These are phyloP conservation scores for Elongisporangium prolatum DNA, from an alignment of 352 stramenopile genomes.

Conservation along the genomic window DNA sequence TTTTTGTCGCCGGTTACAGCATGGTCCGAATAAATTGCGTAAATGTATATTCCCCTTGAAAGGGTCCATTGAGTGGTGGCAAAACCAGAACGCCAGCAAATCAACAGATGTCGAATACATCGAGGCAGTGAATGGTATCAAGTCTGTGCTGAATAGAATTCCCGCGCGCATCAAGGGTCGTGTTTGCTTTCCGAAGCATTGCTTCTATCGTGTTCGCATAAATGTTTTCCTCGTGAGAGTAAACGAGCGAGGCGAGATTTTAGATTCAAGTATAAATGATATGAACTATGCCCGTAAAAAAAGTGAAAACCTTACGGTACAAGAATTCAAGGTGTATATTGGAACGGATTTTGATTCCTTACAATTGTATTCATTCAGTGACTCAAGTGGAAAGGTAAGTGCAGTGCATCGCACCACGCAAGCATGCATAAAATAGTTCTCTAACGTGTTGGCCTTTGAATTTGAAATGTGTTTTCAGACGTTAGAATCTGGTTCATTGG, in stretches of 20 bases:
- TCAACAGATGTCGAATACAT: conserved; percentile 27
- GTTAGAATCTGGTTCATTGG: conserved; percentile 19
- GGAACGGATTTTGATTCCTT: conserved; percentile 57
- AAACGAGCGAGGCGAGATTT: background rate
- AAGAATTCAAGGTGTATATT: conserved; percentile 35
- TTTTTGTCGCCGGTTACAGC: conserved; percentile 15
- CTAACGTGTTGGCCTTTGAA: background rate
- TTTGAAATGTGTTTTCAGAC: conserved; percentile 8
- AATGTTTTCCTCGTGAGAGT: conserved; percentile 10
- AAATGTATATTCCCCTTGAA: conserved; percentile 59
- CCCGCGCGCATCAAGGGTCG: conserved; percentile 22
- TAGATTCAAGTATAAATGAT: background rate
- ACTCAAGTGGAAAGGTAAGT: conserved; percentile 36
- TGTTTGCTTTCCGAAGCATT: conserved; percentile 49
- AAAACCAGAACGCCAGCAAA: conserved; percentile 27
- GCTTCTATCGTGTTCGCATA: conserved; percentile 41
- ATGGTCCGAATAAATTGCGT: conserved; percentile 41
- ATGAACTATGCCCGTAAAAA: background rate
- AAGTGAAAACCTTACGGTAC: background rate
- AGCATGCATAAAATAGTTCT: background rate
- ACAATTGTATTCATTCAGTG: conserved; percentile 34
- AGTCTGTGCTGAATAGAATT: conserved; percentile 12
- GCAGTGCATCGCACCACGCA: background rate
- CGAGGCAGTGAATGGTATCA: conserved; percentile 14
- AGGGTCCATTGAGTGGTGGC: conserved; percentile 66